Evolutionary conservation across 106 monocot genomes (phyloP).

Genomic region (Acorus calamus): DNA sequence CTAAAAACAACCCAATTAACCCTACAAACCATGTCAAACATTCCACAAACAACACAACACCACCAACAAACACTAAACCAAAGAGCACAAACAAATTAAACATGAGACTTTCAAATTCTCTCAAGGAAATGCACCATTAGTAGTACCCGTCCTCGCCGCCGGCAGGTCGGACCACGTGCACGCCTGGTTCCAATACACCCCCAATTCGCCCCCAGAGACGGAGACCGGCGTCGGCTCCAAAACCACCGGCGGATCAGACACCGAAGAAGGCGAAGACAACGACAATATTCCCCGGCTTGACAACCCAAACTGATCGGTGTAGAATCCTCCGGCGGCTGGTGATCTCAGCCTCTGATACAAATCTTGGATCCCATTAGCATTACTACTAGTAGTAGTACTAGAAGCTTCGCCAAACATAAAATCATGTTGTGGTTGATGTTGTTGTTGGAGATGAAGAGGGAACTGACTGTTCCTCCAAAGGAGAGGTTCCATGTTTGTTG

Average conservation of each 20-base stretch:
- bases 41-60: too few relatives aligned
- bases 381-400: not conserved
- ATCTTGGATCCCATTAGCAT: slow-evolving; percentile 22
- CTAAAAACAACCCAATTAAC: not conserved
- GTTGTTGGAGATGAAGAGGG: slow-evolving; percentile 15
- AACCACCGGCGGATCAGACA: not conserved
- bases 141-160: not conserved
- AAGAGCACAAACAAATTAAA: too few relatives aligned
- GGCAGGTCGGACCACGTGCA: slow-evolving; percentile 21
- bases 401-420: slow-evolving; percentile 16
- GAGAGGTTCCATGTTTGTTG: slow-evolving; percentile 4
- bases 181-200: slow-evolving; percentile 26
- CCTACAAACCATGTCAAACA: too few relatives aligned
- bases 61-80: too few relatives aligned
- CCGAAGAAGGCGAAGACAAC: not conserved
- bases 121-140: slow-evolving; percentile 26
- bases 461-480: slow-evolving; percentile 13
- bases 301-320: slow-evolving; percentile 7
- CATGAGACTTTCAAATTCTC: not conserved
- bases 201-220: slow-evolving; percentile 18
- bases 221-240: slow-evolving; percentile 22
- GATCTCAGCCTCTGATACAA: slow-evolving; percentile 27
- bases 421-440: slow-evolving; percentile 6
- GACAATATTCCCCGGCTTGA: slow-evolving; percentile 5
- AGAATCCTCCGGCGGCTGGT: not conserved